A percentile compares a stretch with the other conserved stretches of the same genome.
Evolutionary conservation across 2,329 filamentous ascomycete species (phyloP).

Genomic region (Talaromyces sp.): DNA sequence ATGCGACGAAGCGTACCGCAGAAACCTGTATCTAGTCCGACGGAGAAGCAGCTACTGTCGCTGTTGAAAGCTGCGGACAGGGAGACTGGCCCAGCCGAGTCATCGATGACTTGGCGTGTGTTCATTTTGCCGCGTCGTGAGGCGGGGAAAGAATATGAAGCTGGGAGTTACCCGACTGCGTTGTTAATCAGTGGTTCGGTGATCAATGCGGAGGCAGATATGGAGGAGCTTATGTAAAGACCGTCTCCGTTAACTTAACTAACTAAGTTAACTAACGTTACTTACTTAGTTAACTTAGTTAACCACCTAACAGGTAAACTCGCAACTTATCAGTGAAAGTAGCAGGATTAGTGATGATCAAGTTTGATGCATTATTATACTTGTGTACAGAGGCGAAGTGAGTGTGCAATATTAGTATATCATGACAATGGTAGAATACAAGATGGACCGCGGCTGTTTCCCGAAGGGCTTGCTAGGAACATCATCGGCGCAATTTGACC

Average conservation of each 20-base stretch:
- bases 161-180: neutral
- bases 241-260: neutral
- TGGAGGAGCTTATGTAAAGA: neutral
- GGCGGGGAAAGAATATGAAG: neutral
- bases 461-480: too few species aligned
- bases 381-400: neutral
- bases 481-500: too few species aligned
- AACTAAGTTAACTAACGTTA: too few species aligned
- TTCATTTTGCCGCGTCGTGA: constrained; percentile 63
- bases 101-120: constrained; percentile 79
- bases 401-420: too few species aligned
- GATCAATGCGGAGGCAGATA: neutral
- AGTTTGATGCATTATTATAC: neutral
- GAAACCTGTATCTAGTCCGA: constrained; percentile 81
- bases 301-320: neutral
- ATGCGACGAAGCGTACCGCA: constrained; percentile 57
- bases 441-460: neutral
- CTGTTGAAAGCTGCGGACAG: constrained; percentile 83
- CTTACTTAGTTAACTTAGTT: neutral
- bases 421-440: neutral
- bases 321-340: neutral
- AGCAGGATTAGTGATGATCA: neutral
- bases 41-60: constrained; percentile 78
- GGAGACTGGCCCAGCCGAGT: constrained; percentile 67
- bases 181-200: neutral